Percentiles rank a stretch among this genome's conserved stretches.
These are phyloP conservation scores for Amesomyces nigricolor DNA, from an alignment of 2,329 filamentous ascomycete genomes.

Conservation along the genomic window DNA sequence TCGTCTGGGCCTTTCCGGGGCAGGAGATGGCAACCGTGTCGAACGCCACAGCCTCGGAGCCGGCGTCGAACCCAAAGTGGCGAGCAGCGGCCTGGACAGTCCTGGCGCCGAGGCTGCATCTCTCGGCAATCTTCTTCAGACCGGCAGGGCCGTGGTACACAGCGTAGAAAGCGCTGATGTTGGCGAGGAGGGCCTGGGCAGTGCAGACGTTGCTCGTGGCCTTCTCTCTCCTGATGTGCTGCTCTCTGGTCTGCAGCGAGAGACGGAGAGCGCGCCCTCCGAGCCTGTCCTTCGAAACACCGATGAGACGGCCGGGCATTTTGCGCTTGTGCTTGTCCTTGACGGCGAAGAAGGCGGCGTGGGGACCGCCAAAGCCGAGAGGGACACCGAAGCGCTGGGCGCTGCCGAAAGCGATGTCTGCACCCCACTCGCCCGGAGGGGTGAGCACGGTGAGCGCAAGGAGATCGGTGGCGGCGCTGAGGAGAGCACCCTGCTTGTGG, in stretches of 20 bases:
- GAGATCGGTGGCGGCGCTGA: conserved; percentile 85
- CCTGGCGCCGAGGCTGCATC: conserved; percentile 65
- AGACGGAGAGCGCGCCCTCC: conserved; percentile 77
- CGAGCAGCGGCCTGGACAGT: conserved; percentile 61
- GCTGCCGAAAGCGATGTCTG: conserved; percentile 91
- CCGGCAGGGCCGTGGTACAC: conserved; percentile 87
- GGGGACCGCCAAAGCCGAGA: conserved; percentile 88
- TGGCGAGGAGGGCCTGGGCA: conserved; percentile 85
- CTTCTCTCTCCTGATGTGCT: conserved; percentile 94
- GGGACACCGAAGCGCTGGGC: conserved; percentile 89
- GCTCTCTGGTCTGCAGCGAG: conserved; percentile 86
- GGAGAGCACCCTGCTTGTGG: conserved; percentile 70
- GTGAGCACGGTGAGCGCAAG: conserved; percentile 81
- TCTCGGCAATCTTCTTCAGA: conserved; percentile 75
- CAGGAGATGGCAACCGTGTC: conserved; percentile 69
- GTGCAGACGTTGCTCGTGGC: conserved; percentile 98
- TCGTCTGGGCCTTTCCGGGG: conserved; percentile 43
- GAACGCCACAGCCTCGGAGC: conserved; percentile 59
- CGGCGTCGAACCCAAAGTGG: conserved; percentile 54
- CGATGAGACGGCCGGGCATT: conserved; percentile 85
- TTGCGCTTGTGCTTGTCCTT: conserved; percentile 89
- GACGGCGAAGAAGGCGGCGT: conserved; percentile 93
- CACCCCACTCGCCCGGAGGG: conserved; percentile 88
- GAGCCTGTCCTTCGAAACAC: conserved; percentile 83
- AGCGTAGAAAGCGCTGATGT: conserved; percentile 93